A percentile compares a stretch with the other conserved stretches of the same genome.
Evolutionary conservation across 2,329 filamentous ascomycete species (phyloP).

Genomic region (Aspergillus flavus): DNA sequence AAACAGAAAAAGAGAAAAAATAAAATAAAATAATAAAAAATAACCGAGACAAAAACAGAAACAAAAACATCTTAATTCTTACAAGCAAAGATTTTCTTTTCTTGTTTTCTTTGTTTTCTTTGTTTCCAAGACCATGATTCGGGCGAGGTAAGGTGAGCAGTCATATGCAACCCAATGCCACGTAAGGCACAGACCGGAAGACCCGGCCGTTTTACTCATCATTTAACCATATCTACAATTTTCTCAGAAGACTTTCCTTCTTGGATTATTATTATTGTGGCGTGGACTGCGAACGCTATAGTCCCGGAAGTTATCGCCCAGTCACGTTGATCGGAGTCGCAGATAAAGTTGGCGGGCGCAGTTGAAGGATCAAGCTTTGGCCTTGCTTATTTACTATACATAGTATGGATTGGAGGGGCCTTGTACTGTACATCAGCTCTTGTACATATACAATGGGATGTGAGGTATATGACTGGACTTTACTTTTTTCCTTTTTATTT

Average conservation of each 20-base stretch:
- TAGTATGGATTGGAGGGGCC: constrained; percentile 7
- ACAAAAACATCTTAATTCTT: neutral
- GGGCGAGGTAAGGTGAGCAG: neutral
- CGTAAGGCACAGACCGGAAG: constrained; percentile 5
- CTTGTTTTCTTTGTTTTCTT: neutral
- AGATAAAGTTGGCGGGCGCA: constrained; percentile 22
- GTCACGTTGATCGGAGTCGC: constrained; percentile 11
- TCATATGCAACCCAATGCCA: constrained; percentile 3
- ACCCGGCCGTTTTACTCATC: neutral
- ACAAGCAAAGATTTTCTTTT: neutral
- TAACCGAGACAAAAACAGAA: neutral
- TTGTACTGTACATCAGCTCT: constrained; percentile 1
- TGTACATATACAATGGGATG: constrained; percentile 5
- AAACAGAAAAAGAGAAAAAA: neutral
- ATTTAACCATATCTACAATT: neutral
- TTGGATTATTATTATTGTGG: neutral
- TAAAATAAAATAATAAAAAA: too few relatives aligned
- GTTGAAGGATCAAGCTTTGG: constrained; percentile 21
- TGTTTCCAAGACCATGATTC: neutral
- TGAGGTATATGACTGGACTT: neutral
- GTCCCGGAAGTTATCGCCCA: constrained; percentile 20
- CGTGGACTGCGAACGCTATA: neutral
- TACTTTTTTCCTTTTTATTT: neutral
- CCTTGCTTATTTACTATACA: constrained; percentile 7
- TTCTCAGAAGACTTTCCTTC: neutral